These are phyloP conservation scores for Pseudoneurospora amorphoporcata DNA, from an alignment of 495 filamentous ascomycete genomes.

Conservation along the genomic window DNA sequence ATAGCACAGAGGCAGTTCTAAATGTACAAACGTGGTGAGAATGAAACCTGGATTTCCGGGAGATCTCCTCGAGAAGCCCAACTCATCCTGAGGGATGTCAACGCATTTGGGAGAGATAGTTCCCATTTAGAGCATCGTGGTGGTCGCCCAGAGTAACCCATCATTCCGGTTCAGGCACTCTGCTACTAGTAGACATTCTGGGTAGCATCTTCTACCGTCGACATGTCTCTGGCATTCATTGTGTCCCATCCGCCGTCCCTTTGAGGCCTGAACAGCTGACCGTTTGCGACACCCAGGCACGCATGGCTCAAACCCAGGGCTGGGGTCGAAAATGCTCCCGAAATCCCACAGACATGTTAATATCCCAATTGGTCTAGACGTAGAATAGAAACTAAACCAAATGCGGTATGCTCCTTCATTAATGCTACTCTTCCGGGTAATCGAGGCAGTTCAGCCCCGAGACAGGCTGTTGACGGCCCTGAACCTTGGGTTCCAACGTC, in stretches of 20 bases:
- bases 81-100: neutral
- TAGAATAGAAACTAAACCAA: neutral
- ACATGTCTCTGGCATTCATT: neutral
- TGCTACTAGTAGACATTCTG: constrained; percentile 16
- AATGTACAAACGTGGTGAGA: neutral
- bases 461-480: neutral
- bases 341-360: constrained; percentile 6
- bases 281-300: constrained; percentile 15
- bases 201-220: constrained; percentile 2
- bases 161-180: constrained; percentile 17
- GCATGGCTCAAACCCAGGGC: constrained; percentile 11
- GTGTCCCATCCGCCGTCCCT: neutral
- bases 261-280: constrained; percentile 3
- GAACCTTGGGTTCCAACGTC: constrained; percentile 4
- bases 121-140: constrained; percentile 11
- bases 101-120: constrained; percentile 11
- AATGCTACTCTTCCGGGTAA: neutral
- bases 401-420: constrained; percentile 3
- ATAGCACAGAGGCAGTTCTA: neutral
- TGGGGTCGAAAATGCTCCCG: constrained; percentile 12
- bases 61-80: constrained; percentile 17
- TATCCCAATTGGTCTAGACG: constrained; percentile 6
- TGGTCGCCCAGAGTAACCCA: constrained; percentile 4
- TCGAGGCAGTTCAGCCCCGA: neutral
- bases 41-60: constrained; percentile 5